These are phyloP conservation scores for Myxozyma lipomycoides DNA, from an alignment of 805 yeast genomes.

Conservation along the genomic window DNA sequence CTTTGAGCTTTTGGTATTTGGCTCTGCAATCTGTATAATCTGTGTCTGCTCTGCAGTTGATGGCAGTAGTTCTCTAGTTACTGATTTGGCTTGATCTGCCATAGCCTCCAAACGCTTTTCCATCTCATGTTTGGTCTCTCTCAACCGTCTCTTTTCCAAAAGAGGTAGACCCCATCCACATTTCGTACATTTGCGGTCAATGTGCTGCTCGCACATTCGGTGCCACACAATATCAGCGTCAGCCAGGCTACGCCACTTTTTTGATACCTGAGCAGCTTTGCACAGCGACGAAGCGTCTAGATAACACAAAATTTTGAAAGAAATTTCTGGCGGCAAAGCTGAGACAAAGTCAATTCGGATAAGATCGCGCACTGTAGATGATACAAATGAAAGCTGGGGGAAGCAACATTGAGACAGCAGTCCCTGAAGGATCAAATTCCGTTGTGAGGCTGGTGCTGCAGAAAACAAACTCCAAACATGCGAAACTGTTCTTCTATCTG, in stretches of 20 bases:
- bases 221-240: slow-evolving; percentile 98
- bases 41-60: neutral
- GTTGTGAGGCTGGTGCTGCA: slow-evolving; percentile 64
- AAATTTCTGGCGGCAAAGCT: slow-evolving; percentile 78
- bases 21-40: neutral
- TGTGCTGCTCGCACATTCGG: slow-evolving; percentile 97
- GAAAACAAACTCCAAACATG: slow-evolving; percentile 82
- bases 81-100: neutral
- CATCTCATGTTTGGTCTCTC: slow-evolving; percentile 31
- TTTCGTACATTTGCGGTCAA: slow-evolving; percentile 93
- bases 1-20: neutral
- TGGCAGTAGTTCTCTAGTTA: neutral
- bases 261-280: slow-evolving; percentile 87
- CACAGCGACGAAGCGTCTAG: slow-evolving; percentile 91
- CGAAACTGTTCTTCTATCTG: slow-evolving; percentile 71
- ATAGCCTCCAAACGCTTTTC: slow-evolving; percentile 13
- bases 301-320: slow-evolving; percentile 80
- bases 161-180: slow-evolving; percentile 99
- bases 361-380: slow-evolving; percentile 71
- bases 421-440: slow-evolving; percentile 77
- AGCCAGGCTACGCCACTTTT: slow-evolving; percentile 81
- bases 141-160: slow-evolving; percentile 65
- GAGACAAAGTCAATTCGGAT: slow-evolving; percentile 85
- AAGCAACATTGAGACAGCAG: slow-evolving; percentile 86
- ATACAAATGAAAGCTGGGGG: slow-evolving; percentile 84